phyloP scores from a whole-genome alignment of 108 stramenopile genomes.

The Conticribra weissflogii region DNA sequence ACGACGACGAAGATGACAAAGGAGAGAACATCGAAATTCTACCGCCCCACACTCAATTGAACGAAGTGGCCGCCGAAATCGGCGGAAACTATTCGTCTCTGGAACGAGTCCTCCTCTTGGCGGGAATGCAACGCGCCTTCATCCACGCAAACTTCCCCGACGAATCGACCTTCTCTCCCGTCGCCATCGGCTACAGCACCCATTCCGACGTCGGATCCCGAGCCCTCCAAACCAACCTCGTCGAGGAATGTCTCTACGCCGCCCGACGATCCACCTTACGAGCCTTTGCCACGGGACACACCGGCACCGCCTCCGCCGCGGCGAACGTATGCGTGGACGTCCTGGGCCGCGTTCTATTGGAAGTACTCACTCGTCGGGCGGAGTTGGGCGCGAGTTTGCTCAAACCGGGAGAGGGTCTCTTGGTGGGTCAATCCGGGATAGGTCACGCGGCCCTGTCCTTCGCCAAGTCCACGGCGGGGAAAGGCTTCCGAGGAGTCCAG shows the following conservation, averaged over 20 bases:
- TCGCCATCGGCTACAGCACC: constrained; percentile 5
- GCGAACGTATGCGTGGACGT: constrained; percentile 75
- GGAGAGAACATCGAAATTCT: constrained; percentile 60
- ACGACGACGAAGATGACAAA: constrained; percentile 42
- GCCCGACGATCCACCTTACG: constrained; percentile 76
- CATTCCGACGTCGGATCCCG: constrained; percentile 28
- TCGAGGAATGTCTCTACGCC: constrained; percentile 84
- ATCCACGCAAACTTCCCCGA: constrained; percentile 44
- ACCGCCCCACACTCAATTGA: constrained; percentile 72
- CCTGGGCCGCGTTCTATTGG: constrained; percentile 64
- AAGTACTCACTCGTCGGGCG: constrained; percentile 72
- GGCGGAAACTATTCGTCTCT: constrained; percentile 80
- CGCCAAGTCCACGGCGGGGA: constrained; percentile 49
- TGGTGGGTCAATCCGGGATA: constrained; percentile 70
- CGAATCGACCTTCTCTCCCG: constrained; percentile 39
- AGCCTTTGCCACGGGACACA: constrained; percentile 88
- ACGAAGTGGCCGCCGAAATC: constrained; percentile 77
- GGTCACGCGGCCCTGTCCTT: constrained; percentile 55
- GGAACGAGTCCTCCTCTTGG: constrained; percentile 80
- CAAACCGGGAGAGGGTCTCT: constrained; percentile 84
- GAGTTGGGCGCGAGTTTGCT: constrained; percentile 66
- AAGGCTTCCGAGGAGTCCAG: constrained; percentile 44
- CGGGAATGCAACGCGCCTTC: constrained; percentile 86
- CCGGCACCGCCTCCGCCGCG: constrained; percentile 78
- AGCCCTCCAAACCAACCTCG: constrained; percentile 76